Percentiles rank a stretch among this genome's conserved stretches.
Evolutionary conservation across 768 basidiomycete species (phyloP).

Genomic region (Lactarius evosmus): DNA sequence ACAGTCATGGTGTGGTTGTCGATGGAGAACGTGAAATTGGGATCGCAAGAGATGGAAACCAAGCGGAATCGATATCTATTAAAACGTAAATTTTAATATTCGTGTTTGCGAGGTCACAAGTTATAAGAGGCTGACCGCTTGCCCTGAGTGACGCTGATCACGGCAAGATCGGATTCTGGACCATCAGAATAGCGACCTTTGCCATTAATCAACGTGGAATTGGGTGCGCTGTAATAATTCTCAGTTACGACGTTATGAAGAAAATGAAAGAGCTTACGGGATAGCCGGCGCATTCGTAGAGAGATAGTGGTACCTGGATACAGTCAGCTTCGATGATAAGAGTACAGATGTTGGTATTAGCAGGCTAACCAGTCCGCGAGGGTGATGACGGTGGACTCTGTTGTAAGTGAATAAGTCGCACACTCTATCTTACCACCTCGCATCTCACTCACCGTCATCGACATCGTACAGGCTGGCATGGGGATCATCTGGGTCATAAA

Average conservation of each 20-base stretch:
- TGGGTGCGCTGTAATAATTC: neutral
- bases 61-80: conserved; percentile 24
- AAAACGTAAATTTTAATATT: neutral
- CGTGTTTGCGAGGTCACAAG: neutral
- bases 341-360: neutral
- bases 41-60: conserved; percentile 26
- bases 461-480: conserved; percentile 31
- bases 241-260: neutral
- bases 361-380: conserved; percentile 32
- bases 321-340: neutral
- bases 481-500: conserved; percentile 35
- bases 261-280: neutral
- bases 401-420: neutral
- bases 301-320: conserved; percentile 23
- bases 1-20: conserved; percentile 25
- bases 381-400: conserved; percentile 33
- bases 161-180: conserved; percentile 15
- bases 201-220: conserved; percentile 29
- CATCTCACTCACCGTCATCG: conserved; percentile 30
- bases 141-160: conserved; percentile 24
- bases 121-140: conserved; percentile 20
- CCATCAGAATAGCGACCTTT: conserved; percentile 25
- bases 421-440: neutral
- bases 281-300: conserved; percentile 12
- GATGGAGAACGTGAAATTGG: conserved; percentile 29